Evolutionary conservation across 2,329 filamentous ascomycete genomes (phyloP), one percentile per base, ranked within the genome.

Genomic region (Zymoseptoria pseudotritici): DNA sequence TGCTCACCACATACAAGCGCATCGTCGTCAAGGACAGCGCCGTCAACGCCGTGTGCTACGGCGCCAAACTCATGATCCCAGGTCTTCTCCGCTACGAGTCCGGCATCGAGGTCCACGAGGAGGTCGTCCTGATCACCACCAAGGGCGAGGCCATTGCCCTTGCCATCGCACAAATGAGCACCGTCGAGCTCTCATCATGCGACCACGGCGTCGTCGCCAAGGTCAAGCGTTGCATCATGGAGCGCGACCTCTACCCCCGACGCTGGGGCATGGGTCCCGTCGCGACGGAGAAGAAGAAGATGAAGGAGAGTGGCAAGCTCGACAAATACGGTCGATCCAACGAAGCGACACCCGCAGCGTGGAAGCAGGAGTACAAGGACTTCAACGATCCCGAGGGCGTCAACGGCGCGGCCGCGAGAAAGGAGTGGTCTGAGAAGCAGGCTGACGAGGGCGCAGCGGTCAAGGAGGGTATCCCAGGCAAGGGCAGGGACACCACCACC

Each of bases 221-320:
- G 83, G 91, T 99, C 75, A 99, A 99, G 87, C 88, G 94, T 71
- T 96, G 92, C 78, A 99, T 99, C 77, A 99, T 99, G 94, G 94
- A 99, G 83, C 90, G 94, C 71, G 94, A 97, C 75, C 83, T 97
- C 61, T 99, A 99, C 83, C 94, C 94, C 65, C 85, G 91, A 75
- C 83, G 93, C 82, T 99, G 94, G 94, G 94, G 94, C 67, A 85
- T 97, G 73, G 94, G 94, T 63, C 93, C 94, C 57, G 87, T 93
- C 62, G 94, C 94, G 55, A 79, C 88, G 54, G 91, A 97, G 83
- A 99, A 99, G 87, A 99, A 99, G 89, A 97, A 97, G 86, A 86
- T 99, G 82, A 97, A 97, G 86, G 90, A 92, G 57, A 89, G 91
- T 68, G 94, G 94, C 77, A 96, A 97, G 80, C 88, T 99, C 62